phyloP scores from a whole-genome alignment of 371 early-diverging fungal genomes.

The Zychaea mexicana region DNA sequence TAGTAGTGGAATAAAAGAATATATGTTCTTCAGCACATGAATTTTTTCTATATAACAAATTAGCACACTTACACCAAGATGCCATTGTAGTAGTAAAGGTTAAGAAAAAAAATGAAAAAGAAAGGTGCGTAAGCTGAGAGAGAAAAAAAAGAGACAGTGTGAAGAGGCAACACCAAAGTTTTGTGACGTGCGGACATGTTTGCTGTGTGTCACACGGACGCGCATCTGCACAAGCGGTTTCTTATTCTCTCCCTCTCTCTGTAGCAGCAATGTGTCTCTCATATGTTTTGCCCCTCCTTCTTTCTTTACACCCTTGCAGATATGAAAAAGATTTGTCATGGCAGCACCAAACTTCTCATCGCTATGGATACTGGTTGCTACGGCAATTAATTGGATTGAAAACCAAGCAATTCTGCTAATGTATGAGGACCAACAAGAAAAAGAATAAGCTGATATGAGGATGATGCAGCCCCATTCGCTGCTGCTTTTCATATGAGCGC shows the following conservation, averaged over 20 bases:
- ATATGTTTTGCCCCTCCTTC: no score
- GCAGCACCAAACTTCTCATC: no score
- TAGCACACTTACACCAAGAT: constrained; percentile 31
- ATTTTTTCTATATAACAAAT: background rate
- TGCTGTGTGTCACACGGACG: background rate
- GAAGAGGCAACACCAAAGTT: no score
- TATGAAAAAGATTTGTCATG: no score
- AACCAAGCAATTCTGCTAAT: no score
- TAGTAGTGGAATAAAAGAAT: background rate
- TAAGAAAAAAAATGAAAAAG: constrained; percentile 11
- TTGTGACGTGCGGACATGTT: background rate
- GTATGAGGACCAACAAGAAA: no score
- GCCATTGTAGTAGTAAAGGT: constrained; percentile 22
- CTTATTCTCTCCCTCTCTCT: background rate
- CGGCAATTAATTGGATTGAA: no score
- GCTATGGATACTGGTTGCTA: no score
- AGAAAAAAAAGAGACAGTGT: background rate
- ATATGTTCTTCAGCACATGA: background rate
- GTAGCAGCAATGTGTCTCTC: background rate
- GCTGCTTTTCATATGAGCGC: no score
- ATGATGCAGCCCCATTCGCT: no score
- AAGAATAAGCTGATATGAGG: no score
- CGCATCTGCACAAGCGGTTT: background rate
- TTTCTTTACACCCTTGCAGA: no score
- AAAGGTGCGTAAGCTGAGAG: constrained; percentile 2